Conservation (phyloP, 352 stramenopile species). For the Pythium sukuiense region DNA sequence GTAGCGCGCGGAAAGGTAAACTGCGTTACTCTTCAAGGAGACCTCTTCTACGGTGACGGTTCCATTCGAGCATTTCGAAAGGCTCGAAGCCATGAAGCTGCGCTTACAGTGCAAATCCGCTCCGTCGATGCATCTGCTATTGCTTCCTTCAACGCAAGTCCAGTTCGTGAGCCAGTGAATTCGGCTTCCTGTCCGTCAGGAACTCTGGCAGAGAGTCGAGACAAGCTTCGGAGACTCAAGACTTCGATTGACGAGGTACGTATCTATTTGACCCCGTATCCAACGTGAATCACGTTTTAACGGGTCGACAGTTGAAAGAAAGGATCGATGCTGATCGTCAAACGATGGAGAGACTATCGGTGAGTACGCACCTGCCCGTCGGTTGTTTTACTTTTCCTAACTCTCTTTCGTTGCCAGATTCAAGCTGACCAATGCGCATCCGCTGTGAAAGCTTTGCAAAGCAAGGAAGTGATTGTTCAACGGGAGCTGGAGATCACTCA, state of each 20-base stretch:
- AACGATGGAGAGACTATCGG: neutral
- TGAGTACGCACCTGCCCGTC: neutral
- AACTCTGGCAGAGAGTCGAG: neutral
- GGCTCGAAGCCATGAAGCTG: neutral
- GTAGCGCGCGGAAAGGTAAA: slow-evolving; percentile 5
- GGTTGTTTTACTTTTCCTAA: neutral
- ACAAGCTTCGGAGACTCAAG: neutral
- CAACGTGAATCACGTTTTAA: neutral
- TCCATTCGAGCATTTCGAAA: slow-evolving; percentile 26
- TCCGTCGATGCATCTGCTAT: neutral
- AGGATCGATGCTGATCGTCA: neutral
- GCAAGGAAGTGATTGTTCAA: neutral
- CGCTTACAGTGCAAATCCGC: neutral
- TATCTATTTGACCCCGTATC: neutral
- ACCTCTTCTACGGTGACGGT: slow-evolving; percentile 33
- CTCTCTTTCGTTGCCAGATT: neutral
- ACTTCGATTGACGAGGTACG: neutral
- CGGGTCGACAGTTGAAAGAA: neutral
- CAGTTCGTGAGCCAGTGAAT: neutral
- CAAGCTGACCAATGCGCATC: neutral
- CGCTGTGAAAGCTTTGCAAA: neutral
- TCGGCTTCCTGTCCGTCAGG: neutral
- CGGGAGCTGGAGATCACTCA: neutral
- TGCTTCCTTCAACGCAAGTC: neutral
- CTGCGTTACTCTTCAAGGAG: slow-evolving; percentile 30